Percentiles rank a stretch among this genome's conserved stretches.
phyloP scores from a whole-genome alignment of 257 asterid species.

The Forsythia viridissima region DNA sequence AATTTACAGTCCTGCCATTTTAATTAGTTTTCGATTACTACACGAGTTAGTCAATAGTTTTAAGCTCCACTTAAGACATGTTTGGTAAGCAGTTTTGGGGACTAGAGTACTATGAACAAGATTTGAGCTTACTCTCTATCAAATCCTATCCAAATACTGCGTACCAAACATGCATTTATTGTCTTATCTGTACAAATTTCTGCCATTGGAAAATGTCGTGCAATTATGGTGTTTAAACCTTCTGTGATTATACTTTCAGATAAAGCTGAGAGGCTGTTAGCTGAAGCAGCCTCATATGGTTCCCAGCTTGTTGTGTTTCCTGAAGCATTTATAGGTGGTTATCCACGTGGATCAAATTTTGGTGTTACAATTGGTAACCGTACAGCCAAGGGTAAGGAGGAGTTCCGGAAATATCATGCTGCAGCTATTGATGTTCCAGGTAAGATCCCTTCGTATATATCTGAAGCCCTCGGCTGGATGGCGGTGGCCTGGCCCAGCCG shows the following conservation, averaged over 20 bases:
- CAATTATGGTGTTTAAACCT: neutral
- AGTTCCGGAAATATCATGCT: slow-evolving; percentile 82
- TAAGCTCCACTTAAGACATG: too few species aligned
- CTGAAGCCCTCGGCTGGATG: neutral
- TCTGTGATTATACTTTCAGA: slow-evolving; percentile 40
- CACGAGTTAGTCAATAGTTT: neutral
- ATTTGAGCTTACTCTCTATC: too few species aligned
- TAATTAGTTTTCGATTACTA: neutral
- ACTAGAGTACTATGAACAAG: too few species aligned
- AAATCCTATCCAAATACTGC: too few species aligned
- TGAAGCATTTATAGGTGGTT: slow-evolving; percentile 97
- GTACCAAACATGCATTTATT: neutral
- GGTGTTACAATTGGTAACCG: slow-evolving; percentile 91
- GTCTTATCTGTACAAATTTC: slow-evolving; percentile 1
- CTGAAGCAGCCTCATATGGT: slow-evolving; percentile 92
- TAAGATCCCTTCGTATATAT: slow-evolving; percentile 29
- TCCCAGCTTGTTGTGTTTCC: slow-evolving; percentile 94
- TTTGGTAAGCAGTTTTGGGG: too few species aligned
- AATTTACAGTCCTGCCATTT: neutral
- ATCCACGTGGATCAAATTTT: slow-evolving; percentile 90
- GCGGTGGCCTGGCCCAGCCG: neutral
- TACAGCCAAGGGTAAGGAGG: slow-evolving; percentile 89
- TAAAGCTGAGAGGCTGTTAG: slow-evolving; percentile 92
- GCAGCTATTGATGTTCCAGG: slow-evolving; percentile 97
- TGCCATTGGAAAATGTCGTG: neutral